These are phyloP conservation scores for Fragilariopsis cylindrus DNA, from an alignment of 108 stramenopile genomes.

Conservation along the genomic window DNA sequence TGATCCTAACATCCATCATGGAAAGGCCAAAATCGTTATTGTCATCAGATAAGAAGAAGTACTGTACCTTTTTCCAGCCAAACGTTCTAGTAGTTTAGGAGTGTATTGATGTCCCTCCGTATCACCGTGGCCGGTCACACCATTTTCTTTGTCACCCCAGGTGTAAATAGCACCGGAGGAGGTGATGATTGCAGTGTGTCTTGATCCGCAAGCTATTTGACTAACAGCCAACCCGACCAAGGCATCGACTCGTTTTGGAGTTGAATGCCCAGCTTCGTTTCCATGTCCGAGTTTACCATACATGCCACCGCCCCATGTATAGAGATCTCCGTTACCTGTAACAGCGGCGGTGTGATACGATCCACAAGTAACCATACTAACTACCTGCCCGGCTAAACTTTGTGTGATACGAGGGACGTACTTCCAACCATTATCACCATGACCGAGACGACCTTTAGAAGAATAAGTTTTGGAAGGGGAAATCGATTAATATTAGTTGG, in stretches of 20 bases:
- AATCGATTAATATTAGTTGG: no score
- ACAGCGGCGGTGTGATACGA: constrained; percentile 94
- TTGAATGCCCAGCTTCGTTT: constrained; percentile 91
- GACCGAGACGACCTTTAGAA: constrained; percentile 81
- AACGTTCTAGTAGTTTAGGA: constrained; percentile 79
- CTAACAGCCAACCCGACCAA: constrained; percentile 74
- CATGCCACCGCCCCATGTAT: constrained; percentile 95
- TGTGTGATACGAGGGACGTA: constrained; percentile 90
- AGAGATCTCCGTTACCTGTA: constrained; percentile 87
- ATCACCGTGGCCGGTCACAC: constrained; percentile 93
- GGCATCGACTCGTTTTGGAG: constrained; percentile 86
- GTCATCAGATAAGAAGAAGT: not conserved
- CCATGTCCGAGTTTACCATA: constrained; percentile 96
- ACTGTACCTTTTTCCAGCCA: constrained; percentile 58
- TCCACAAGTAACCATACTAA: constrained; percentile 91
- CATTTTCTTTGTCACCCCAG: constrained; percentile 92
- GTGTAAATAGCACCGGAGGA: constrained; percentile 80
- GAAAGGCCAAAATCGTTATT: not conserved
- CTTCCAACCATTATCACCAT: constrained; percentile 97
- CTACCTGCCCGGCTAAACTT: constrained; percentile 75
- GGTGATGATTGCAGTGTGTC: constrained; percentile 90
- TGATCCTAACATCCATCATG: not conserved
- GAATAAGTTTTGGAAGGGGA: constrained; percentile 22
- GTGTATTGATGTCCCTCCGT: constrained; percentile 94
- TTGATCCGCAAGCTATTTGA: constrained; percentile 92